Base-by-base conservation (phyloP, 148 eudicot species). In the Rhododendron mucronatum region DNA sequence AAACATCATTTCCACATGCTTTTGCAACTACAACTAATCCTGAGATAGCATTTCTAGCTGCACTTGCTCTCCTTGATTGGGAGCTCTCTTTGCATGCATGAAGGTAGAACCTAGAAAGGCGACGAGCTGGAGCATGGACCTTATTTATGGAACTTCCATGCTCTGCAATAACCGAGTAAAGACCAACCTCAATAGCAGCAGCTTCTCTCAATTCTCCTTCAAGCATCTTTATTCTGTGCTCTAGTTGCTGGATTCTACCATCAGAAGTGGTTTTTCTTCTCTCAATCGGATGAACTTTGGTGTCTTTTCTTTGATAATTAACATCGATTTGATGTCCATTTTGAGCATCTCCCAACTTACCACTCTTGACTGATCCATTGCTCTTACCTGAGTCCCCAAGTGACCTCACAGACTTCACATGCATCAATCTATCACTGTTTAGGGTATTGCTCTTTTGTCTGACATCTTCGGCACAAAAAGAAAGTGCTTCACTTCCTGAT, bases 1-100 rank as follows among this genome's bases (percentile, higher is more conserved):
- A 95, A 86, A 97, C 99, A 87, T 97, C 99, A 89, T 91, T 97
- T 89, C 99, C 99, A 74, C 99, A 97, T 86, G 98, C 96, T 92
- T 95, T 97, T 87, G 98, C 92, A 87, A 95, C 98, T 63, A 94
- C 87, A 87, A 94, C 91, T 63, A 97, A 82, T 83, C 98, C 99
- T 35, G 99, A 97, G 18, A 93, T 91, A 53, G 93, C 90, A 90
- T 91, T 93, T 91, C 89, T 91, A 76, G 98, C 98, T 7, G 94
- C 94, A 91, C 89, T 91, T 51, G 92, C 91, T 89, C 92, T 92
- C 87, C 90, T 90, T 84, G 90, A 86, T 78, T 63, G 88, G 47
- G 91, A 86, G 55, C 83, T 91, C 86, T 90, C 94, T 88, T 89
- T 91, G 78, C 89, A 88, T 69, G 96, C 95, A 90, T 92, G 93